A percentile compares a stretch with the other conserved stretches of the same genome.
These are phyloP conservation scores for Irpex lacteus DNA, from an alignment of 1,284 basidiomycete genomes.

Conservation along the genomic window DNA sequence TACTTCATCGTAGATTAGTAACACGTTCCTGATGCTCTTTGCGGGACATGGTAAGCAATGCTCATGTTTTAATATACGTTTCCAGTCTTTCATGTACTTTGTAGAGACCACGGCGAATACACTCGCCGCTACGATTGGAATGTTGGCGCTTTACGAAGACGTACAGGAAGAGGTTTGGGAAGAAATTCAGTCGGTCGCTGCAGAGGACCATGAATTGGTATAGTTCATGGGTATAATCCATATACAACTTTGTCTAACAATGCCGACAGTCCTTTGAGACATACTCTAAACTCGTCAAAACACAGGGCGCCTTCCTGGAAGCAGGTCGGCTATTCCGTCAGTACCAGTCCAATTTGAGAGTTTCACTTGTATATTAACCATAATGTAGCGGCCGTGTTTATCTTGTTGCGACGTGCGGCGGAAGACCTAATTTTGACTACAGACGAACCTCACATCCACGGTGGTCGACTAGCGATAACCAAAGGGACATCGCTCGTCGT, in stretches of 20 bases:
- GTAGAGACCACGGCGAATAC: slow-evolving; percentile 36
- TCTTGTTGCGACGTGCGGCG: too few species aligned
- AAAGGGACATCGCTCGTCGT: slow-evolving; percentile 33
- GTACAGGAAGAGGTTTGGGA: slow-evolving; percentile 36
- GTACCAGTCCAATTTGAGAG: too few species aligned
- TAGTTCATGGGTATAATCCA: not conserved
- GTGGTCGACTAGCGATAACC: slow-evolving; percentile 21
- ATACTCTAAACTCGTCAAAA: too few species aligned
- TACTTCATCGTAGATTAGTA: slow-evolving; percentile 11
- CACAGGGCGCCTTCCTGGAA: too few species aligned
- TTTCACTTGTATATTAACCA: too few species aligned
- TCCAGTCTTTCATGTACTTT: not conserved
- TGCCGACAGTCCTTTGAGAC: too few species aligned
- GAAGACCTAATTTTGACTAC: not conserved
- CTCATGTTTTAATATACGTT: not conserved
- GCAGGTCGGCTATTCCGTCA: too few species aligned
- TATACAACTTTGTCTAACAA: too few species aligned
- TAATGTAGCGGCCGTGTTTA: too few species aligned
- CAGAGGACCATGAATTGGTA: slow-evolving; percentile 2
- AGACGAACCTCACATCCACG: not conserved
- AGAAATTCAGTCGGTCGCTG: slow-evolving; percentile 23
- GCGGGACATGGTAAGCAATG: slow-evolving; percentile 15
- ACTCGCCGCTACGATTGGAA: slow-evolving; percentile 31
- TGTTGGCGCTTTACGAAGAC: slow-evolving; percentile 37
- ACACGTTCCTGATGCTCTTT: slow-evolving; percentile 16